Base-by-base conservation (phyloP, 192 early-diverging fungal species). In the Globomyces pollinis-pini region DNA sequence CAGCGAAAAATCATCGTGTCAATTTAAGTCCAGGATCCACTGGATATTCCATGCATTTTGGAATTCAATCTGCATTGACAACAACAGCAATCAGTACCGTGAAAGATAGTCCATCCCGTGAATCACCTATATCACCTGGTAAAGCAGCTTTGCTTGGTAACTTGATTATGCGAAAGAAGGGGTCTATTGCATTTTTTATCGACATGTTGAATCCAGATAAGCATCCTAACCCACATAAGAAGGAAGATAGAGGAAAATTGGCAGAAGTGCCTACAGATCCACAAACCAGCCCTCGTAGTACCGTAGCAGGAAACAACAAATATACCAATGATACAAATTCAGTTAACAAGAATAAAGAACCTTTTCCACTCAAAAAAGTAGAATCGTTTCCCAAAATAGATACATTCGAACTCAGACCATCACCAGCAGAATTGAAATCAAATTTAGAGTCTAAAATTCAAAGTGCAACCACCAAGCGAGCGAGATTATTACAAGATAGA, bases 401-500 rank as follows among this genome's bases (percentile, higher is more conserved):
- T 24, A 21, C 28, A 11, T 24, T 55, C 28, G 5, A 18, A 4
- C 3, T 44, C 8, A 36, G 58, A 59, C 49, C 43, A 36, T 47
- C 41, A 13, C 11, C 58, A 13, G 18, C 55, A 47, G 43, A 59
- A 44, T 7, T 59, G 18, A 15, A 21, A 6, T 23, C 26, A 0
- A 31, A 21, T 5, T 36, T 59, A 24, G 20, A 50, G 24, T 4
- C 55, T 11, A 15, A 47, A 8, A 18, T 59, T 21, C 11, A 59
- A 21, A 18, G 11, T 29, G 67, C 67, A 5, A 29, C 58, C 11
- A 11, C 44, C 24, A 18, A 32, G 59, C 4, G 63, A 3, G 31
- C 43, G 9, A 16, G 38, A 28, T 3, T 61, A 24, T 36, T 77
- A 9, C 52, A 77, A 21, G 57, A 64, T 15, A 38, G 63, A 32